Conservation (phyloP, 148 eudicot species). For the Vaccinium corymbosum region DNA sequence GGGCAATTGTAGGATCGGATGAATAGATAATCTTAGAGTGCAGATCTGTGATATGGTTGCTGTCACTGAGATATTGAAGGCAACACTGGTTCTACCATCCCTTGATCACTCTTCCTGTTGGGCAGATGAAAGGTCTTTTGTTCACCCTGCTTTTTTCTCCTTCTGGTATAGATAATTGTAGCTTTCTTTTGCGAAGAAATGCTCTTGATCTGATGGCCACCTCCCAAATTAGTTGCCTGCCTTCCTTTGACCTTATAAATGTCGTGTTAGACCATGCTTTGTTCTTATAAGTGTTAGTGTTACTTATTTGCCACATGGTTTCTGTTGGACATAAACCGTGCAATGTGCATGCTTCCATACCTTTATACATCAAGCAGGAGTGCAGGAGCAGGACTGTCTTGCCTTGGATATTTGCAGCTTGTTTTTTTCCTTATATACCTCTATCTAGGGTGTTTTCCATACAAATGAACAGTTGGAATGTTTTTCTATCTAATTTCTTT, state of each 20-base stretch:
- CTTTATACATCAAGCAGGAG: too few relatives aligned
- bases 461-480: neutral
- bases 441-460: neutral
- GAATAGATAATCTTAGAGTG: conserved; percentile 57
- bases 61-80: conserved; percentile 95
- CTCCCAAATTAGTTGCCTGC: neutral
- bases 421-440: neutral
- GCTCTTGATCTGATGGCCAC: too few relatives aligned
- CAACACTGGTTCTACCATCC: conserved; percentile 92
- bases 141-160: neutral
- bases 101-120: conserved; percentile 96
- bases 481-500: neutral
- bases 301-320: too few relatives aligned
- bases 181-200: neutral
- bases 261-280: neutral
- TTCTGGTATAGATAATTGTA: neutral
- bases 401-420: neutral
- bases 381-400: neutral
- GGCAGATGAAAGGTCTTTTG: conserved; percentile 86
- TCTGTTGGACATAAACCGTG: too few relatives aligned
- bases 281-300: too few relatives aligned
- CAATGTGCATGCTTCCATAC: neutral
- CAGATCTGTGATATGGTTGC: conserved; percentile 99
- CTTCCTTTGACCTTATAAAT: neutral
- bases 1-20: too few relatives aligned